Base-by-base conservation (phyloP, 495 filamentous ascomycete genomes). In the Hypoxylon perforatum region DNA sequence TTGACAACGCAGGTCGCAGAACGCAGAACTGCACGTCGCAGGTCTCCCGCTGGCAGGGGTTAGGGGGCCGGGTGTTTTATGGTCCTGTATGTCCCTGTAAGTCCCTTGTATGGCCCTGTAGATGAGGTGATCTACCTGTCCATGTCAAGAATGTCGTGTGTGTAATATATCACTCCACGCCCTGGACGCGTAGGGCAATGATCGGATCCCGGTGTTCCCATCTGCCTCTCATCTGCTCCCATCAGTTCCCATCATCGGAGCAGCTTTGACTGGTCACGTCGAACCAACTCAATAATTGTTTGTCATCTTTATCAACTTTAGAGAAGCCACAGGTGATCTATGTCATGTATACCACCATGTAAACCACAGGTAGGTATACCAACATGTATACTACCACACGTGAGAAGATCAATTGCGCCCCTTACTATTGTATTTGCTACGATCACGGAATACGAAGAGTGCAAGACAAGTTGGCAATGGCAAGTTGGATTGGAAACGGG, bases 321-420 rank as follows among this genome's bases (percentile, higher is more conserved):
- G 19, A 21, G 12, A 19, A 46, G 45, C 11, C 23, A 25, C 17
- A 36, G 30, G 30, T 33, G 30, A 33, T 33, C 7, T 33, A 33
- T 33, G 30, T 33, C 7, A 33, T 33, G 25, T 22, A 38, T 14
- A 55, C 18, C 55, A n/a, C n/a, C n/a, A n/a, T 61, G 51, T 61
- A 56, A 56, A 51, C 63, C 17, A 66, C 65, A n/a, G n/a, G n/a
- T n/a, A n/a, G n/a, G 25, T 22, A 38, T 14, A 55, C 18, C 55
- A n/a, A n/a, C n/a, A n/a, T 61, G 51, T 61, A 56, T 61, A 51
- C 63, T 12, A 66, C 65, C 65, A 69, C 65, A 69, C 55, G 53
- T 46, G 50, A 63, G 59, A 41, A 60, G 65, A 69, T 68, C 65
- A 60, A 61, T 60, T 57, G 36, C 44, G 49, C 28, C 18, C 3